Evolutionary conservation across 1,284 basidiomycete genomes (phyloP).

Genomic region (Sporisorium reilianum): DNA sequence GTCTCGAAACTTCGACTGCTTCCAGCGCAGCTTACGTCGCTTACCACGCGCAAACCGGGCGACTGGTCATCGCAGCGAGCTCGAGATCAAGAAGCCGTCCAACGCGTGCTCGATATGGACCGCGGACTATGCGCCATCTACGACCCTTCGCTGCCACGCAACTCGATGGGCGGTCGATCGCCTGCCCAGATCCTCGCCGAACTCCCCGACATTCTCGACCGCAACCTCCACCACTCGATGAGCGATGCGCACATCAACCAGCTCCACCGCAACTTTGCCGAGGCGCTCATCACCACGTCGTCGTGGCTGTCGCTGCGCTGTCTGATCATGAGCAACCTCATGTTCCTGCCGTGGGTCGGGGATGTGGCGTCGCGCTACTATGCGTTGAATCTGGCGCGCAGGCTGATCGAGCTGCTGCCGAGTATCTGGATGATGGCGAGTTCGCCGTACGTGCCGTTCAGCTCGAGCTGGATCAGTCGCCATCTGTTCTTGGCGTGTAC

Average conservation of each 20-base stretch:
- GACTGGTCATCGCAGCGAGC: constrained; percentile 28
- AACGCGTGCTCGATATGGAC: constrained; percentile 25
- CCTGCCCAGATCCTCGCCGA: constrained; percentile 20
- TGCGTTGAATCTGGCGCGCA: constrained; percentile 35
- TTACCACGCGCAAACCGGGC: constrained; percentile 21
- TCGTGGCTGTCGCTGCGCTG: constrained; percentile 27
- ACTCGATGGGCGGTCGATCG: background rate
- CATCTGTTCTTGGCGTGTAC: constrained; percentile 40
- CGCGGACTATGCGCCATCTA: constrained; percentile 20
- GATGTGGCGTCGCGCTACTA: constrained; percentile 16
- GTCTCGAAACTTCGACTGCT: constrained; percentile 17
- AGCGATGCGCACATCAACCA: constrained; percentile 12
- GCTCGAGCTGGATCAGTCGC: constrained; percentile 30
- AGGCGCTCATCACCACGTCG: constrained; percentile 27
- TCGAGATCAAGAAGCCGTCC: constrained; percentile 30
- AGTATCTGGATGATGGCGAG: constrained; percentile 39
- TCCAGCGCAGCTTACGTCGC: constrained; percentile 11
- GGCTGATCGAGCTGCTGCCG: constrained; percentile 31
- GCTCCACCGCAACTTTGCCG: constrained; percentile 29
- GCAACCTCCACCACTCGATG: constrained; percentile 9
- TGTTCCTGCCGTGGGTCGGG: constrained; percentile 34
- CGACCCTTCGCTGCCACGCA: constrained; percentile 12
- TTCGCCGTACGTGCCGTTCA: constrained; percentile 26
- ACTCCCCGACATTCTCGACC: constrained; percentile 17
- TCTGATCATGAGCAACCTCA: constrained; percentile 27